These are phyloP conservation scores for Penicillium fimorum DNA, from an alignment of 495 filamentous ascomycete genomes.

Conservation along the genomic window DNA sequence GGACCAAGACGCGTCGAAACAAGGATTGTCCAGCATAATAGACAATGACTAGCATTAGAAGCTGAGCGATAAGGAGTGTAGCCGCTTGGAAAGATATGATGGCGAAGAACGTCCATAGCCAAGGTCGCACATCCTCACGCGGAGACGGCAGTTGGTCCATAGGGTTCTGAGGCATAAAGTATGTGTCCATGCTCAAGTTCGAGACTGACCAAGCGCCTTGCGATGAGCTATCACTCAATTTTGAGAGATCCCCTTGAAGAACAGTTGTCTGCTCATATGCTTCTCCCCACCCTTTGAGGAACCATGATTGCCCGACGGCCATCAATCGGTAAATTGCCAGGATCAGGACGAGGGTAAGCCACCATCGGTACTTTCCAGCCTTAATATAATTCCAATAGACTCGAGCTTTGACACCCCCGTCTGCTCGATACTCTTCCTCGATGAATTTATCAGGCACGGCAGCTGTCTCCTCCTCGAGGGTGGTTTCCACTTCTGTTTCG, in stretches of 20 bases:
- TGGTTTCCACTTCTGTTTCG: conserved; percentile 37
- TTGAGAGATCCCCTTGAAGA: conserved; percentile 9
- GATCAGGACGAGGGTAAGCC: conserved; percentile 57
- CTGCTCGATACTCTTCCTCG: conserved; percentile 72
- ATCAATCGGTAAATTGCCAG: conserved; percentile 59
- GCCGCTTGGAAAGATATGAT: conserved; percentile 60
- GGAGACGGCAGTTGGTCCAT: conserved; percentile 64
- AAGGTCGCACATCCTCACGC: conserved; percentile 64
- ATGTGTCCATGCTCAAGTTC: conserved; percentile 15
- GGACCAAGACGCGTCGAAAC: conserved; percentile 65
- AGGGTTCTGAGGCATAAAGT: conserved; percentile 30
- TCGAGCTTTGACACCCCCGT: conserved; percentile 68
- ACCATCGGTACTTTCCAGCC: conserved; percentile 71
- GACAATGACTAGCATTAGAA: conserved; percentile 65
- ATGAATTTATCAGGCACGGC: conserved; percentile 73
- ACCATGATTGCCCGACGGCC: conserved; percentile 67
- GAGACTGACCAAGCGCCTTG: conserved; percentile 4
- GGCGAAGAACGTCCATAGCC: conserved; percentile 65
- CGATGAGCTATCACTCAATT: neutral
- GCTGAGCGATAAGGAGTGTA: conserved; percentile 51
- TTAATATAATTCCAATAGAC: conserved; percentile 84
- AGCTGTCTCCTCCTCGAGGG: conserved; percentile 44
- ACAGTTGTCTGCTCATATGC: conserved; percentile 52
- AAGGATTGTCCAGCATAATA: conserved; percentile 72
- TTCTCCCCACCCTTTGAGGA: conserved; percentile 83